Base-by-base conservation (phyloP, 768 basidiomycete species). In the Wakefieldia striispora region DNA sequence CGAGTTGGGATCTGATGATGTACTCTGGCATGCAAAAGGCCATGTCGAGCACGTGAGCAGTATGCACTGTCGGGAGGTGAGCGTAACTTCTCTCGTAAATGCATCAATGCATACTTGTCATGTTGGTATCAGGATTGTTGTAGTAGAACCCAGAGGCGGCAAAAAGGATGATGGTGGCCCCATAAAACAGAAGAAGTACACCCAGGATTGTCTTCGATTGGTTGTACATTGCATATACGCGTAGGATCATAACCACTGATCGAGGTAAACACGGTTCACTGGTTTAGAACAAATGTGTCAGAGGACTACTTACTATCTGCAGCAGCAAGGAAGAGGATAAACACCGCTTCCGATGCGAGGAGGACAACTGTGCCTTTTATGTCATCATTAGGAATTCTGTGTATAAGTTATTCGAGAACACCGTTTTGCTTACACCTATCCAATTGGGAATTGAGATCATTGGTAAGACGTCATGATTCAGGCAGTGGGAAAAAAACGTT, bases 161-260 rank as follows among this genome's bases (percentile, higher is more conserved):
- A 10, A 45, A 47, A 11, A 52, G 19, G 34, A 37, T 3, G 9
- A 64, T 20, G 10, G 40, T 49, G 6, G 35, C n/a, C 8, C 12
- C 40, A 12, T 60, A 62, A 23, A 55, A 8, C 16, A 42, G 40
- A 4, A 64, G 51, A 10, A 62, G 53, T 19, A 51, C n/a, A 8
- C 44, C 39, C 8, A 62, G 39, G 26, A 62, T 23, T 12, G 40
- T 23, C 47, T 16, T 58, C 16, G 58, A 58, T 33, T 34, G 43
- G 17, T 35, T 17, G 34, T 63, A 64, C 47, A 64, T 49, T n/a
- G 62, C 59, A 26, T 63, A 65, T 12, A 64, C 50, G 0, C 62
- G 56, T 7, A 63, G 26, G 43, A 63, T 56, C 62, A 63, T 63
- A 27, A 57, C 38, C 8, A 62, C 62, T 63, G 34, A 16, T 43